Percentiles rank a stretch among this genome's conserved stretches.
Evolutionary conservation across 495 filamentous ascomycete species (phyloP).

Genomic region (Acidomyces sp.): DNA sequence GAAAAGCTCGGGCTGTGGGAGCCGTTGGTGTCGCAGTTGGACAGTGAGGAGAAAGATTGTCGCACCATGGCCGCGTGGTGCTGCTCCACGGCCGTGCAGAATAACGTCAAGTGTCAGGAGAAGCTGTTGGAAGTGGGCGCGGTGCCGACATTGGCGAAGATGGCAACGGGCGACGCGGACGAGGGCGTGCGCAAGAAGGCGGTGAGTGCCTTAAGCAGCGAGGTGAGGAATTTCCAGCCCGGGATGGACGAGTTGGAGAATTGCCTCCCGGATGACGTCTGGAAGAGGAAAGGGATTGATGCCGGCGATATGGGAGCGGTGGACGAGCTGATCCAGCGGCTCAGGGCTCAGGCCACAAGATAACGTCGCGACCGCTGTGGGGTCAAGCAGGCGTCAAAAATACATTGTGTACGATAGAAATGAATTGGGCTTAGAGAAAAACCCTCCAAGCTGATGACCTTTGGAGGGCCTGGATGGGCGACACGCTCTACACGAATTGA

Average conservation of each 20-base stretch:
- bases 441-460: too few species aligned
- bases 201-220: slow-evolving; percentile 71
- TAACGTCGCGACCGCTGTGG: too few species aligned
- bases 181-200: slow-evolving; percentile 69
- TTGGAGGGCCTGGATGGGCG: too few species aligned
- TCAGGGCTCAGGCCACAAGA: slow-evolving; percentile 36
- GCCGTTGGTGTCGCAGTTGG: slow-evolving; percentile 57
- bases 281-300: slow-evolving; percentile 41
- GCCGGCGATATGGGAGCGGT: slow-evolving; percentile 75
- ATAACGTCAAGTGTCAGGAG: slow-evolving; percentile 75
- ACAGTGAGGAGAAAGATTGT: slow-evolving; percentile 53
- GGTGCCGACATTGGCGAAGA: slow-evolving; percentile 50
- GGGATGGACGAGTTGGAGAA: slow-evolving; percentile 50
- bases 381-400: too few species aligned
- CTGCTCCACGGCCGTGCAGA: slow-evolving; percentile 86
- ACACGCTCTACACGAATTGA: too few species aligned
- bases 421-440: too few species aligned
- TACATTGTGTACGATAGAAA: too few species aligned
- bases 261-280: slow-evolving; percentile 48
- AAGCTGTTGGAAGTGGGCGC: slow-evolving; percentile 58
- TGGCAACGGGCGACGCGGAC: slow-evolving; percentile 49
- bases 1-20: slow-evolving; percentile 66
- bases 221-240: slow-evolving; percentile 75
- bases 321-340: slow-evolving; percentile 54
- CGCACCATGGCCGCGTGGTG: slow-evolving; percentile 82